Percentiles rank a stretch among this genome's conserved stretches.
Evolutionary conservation across 163 green algal genomes (phyloP).

Genomic region (Scenedesmus sp.): DNA sequence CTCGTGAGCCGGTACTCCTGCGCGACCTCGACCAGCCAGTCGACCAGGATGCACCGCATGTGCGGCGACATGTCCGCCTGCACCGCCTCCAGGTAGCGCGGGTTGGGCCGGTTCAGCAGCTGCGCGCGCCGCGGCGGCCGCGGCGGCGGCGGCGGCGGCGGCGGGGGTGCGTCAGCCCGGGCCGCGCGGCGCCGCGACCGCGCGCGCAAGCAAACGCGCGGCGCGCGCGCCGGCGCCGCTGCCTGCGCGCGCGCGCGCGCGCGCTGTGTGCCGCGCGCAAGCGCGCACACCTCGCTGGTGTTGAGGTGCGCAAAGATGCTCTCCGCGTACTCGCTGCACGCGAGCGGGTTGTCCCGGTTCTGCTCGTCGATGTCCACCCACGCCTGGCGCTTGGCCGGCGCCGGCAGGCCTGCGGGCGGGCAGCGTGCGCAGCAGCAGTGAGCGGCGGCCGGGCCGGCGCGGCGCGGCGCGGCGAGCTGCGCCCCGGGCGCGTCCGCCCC

Average conservation of each 20-base stretch:
- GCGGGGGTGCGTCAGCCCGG: not conserved
- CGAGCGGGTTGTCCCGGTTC: conserved; percentile 66
- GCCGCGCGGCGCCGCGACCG: no score
- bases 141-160: not conserved
- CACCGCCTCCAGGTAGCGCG: conserved; percentile 49
- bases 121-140: conserved; percentile 30
- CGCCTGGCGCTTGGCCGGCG: not conserved
- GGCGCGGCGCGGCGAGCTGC: not conserved
- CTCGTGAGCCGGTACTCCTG: conserved; percentile 95
- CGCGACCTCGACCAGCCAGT: conserved; percentile 97
- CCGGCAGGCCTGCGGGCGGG: not conserved
- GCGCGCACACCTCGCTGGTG: conserved; percentile 55
- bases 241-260: no score
- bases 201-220: no score
- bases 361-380: conserved; percentile 58
- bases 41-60: conserved; percentile 97
- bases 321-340: conserved; percentile 59
- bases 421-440: not conserved
- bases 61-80: conserved; percentile 91
- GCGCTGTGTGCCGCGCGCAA: no score
- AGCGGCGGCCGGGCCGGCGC: not conserved
- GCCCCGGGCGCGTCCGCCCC: not conserved
- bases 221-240: no score
- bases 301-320: conserved; percentile 63
- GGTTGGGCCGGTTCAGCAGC: conserved; percentile 49